Percentiles rank a stretch among this genome's conserved stretches.
phyloP scores from a whole-genome alignment of 2,329 filamentous ascomycete species.

The Trichoderma endophyticum region DNA sequence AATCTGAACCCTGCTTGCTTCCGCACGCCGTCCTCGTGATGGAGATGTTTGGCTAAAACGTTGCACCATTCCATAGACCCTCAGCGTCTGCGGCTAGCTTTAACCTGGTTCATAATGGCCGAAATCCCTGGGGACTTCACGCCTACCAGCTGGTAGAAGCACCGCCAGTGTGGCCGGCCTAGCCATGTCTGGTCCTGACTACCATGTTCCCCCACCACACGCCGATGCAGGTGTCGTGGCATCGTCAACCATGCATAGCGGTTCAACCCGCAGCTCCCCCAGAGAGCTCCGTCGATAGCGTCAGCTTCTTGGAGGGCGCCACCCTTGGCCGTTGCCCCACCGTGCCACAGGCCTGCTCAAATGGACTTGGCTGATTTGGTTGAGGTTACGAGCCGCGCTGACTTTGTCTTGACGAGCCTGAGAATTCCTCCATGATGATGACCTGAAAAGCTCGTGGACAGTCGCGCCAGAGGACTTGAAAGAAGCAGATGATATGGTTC shows the following conservation, averaged over 20 bases:
- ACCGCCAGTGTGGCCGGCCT: not conserved
- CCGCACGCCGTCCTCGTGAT: not conserved
- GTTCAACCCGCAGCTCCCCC: slow-evolving; percentile 36
- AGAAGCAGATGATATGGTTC: not conserved
- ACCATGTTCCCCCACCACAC: slow-evolving; percentile 12
- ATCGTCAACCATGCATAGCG: slow-evolving; percentile 32
- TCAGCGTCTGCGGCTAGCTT: not conserved
- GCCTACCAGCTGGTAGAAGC: not conserved
- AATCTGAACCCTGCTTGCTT: not conserved
- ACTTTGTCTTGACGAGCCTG: not conserved
- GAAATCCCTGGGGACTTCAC: not conserved
- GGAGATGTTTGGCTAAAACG: not conserved
- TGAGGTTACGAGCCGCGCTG: not conserved
- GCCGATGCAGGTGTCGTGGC: slow-evolving; percentile 21
- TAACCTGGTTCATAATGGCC: not conserved
- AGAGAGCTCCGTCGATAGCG: slow-evolving; percentile 20
- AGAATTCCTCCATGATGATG: not conserved
- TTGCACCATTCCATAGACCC: not conserved
- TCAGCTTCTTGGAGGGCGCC: slow-evolving; percentile 1
- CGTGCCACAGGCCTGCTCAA: not conserved
- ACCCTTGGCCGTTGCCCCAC: slow-evolving; percentile 11
- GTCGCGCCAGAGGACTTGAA: not conserved
- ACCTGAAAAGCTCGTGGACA: not conserved
- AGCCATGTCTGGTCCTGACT: not conserved
- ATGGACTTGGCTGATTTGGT: not conserved